A percentile compares a stretch with the other conserved stretches of the same genome.
Conservation (phyloP, 495 filamentous ascomycete species). For the Astrocystis sublimbata region DNA sequence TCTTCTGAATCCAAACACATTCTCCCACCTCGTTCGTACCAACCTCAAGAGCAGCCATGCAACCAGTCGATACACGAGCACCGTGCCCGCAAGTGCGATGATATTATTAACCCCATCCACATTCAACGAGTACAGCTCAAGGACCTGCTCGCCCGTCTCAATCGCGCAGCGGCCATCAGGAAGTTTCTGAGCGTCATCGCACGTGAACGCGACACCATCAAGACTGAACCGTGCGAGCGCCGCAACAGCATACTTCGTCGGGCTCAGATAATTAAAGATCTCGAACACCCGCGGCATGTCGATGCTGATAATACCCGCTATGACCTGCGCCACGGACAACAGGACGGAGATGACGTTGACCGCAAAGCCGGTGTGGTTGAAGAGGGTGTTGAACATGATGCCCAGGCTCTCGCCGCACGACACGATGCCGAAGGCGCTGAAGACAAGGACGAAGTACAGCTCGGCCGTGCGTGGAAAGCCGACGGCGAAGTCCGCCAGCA, state of each 20-base stretch:
- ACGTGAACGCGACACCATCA: constrained; percentile 58
- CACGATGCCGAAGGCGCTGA: constrained; percentile 71
- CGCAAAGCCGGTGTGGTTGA: constrained; percentile 71
- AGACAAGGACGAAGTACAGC: constrained; percentile 65
- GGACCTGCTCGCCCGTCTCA: constrained; percentile 60
- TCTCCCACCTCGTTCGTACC: constrained; percentile 40
- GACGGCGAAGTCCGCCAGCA: constrained; percentile 59
- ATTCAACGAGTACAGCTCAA: constrained; percentile 64
- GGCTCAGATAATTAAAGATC: constrained; percentile 67
- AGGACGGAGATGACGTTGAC: constrained; percentile 67
- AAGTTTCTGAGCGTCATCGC: constrained; percentile 55
- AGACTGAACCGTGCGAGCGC: constrained; percentile 64
- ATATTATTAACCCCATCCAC: constrained; percentile 58
- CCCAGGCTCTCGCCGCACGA: constrained; percentile 73
- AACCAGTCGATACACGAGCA: constrained; percentile 63
- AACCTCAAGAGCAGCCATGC: constrained; percentile 62
- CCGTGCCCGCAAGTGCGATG: constrained; percentile 58
- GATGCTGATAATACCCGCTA: constrained; percentile 68
- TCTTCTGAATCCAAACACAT: constrained; percentile 15
- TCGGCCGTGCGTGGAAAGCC: constrained; percentile 60
- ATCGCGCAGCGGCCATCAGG: constrained; percentile 61
- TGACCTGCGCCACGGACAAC: constrained; percentile 63
- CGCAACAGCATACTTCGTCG: constrained; percentile 65
- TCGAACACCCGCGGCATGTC: constrained; percentile 65
- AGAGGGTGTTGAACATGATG: constrained; percentile 77